phyloP scores from a whole-genome alignment of 1,284 basidiomycete species.

The Ganoderma meredithae region DNA sequence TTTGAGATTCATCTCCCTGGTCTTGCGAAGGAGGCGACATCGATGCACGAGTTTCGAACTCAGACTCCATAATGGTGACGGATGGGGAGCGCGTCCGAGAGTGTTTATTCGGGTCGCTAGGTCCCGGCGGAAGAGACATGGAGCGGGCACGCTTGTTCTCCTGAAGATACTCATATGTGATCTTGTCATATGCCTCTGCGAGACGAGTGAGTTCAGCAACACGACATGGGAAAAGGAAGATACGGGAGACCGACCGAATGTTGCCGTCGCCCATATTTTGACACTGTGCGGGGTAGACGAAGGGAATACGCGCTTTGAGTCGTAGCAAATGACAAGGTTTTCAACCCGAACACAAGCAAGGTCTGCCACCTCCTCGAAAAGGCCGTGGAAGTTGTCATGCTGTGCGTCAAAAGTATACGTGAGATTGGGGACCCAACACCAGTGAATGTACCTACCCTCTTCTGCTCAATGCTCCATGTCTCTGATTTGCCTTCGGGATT shows the following conservation, averaged over 20 bases:
- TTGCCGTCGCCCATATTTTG: constrained; percentile 68
- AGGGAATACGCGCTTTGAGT: constrained; percentile 67
- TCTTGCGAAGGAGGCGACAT: not conserved
- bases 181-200: constrained; percentile 68
- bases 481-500: constrained; percentile 48
- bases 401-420: constrained; percentile 37
- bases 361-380: constrained; percentile 72
- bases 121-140: constrained; percentile 4
- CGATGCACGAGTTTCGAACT: not conserved
- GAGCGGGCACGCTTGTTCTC: constrained; percentile 44
- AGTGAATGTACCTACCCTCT: constrained; percentile 54
- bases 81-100: constrained; percentile 33
- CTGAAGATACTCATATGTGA: constrained; percentile 67
- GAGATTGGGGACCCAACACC: constrained; percentile 1
- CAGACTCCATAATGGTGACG: constrained; percentile 13
- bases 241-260: constrained; percentile 57
- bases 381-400: constrained; percentile 66
- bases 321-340: constrained; percentile 64
- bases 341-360: constrained; percentile 55
- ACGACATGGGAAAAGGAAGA: constrained; percentile 2
- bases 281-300: constrained; percentile 72
- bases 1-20: constrained; percentile 37
- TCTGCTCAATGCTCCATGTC: constrained; percentile 60
- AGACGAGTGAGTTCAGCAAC: constrained; percentile 4
- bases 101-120: not conserved